Conservation (phyloP, 2,329 filamentous ascomycete genomes). For the Nigrograna mackinnonii region DNA sequence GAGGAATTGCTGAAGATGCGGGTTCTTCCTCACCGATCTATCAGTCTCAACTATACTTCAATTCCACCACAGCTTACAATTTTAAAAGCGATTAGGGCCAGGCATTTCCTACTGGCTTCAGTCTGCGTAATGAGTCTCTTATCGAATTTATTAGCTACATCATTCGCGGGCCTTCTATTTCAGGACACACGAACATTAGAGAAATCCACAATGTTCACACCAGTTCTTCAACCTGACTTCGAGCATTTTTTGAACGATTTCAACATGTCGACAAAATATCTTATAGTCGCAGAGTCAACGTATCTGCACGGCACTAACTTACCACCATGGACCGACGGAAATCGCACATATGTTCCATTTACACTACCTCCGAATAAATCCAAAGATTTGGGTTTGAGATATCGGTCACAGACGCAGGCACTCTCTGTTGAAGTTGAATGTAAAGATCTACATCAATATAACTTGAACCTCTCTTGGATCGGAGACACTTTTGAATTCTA, state of each 20-base stretch:
- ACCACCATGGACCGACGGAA: slow-evolving; percentile 54
- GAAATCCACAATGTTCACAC: too few species aligned
- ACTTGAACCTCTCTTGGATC: too few species aligned
- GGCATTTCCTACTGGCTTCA: slow-evolving; percentile 51
- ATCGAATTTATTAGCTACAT: slow-evolving; percentile 58
- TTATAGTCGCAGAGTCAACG: slow-evolving; percentile 53
- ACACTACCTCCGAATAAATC: too few species aligned
- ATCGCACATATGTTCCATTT: slow-evolving; percentile 52
- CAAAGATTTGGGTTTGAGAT: too few species aligned
- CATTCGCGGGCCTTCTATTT: slow-evolving; percentile 56
- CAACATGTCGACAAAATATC: too few species aligned
- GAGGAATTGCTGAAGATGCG: slow-evolving; percentile 51
- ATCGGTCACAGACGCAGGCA: too few species aligned
- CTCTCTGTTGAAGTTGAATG: too few species aligned
- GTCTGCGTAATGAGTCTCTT: slow-evolving; percentile 55
- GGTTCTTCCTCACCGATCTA: slow-evolving; percentile 28
- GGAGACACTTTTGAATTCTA: too few species aligned
- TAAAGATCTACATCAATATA: too few species aligned
- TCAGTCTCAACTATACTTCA: slow-evolving; percentile 56
- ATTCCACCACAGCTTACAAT: slow-evolving; percentile 59
- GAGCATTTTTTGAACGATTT: too few species aligned
- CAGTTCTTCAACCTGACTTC: too few species aligned
- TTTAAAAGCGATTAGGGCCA: slow-evolving; percentile 47
- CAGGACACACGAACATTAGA: too few species aligned
- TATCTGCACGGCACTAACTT: slow-evolving; percentile 46